Conservation (phyloP, 2,329 filamentous ascomycete genomes). For the Knoxdaviesia proteae region DNA sequence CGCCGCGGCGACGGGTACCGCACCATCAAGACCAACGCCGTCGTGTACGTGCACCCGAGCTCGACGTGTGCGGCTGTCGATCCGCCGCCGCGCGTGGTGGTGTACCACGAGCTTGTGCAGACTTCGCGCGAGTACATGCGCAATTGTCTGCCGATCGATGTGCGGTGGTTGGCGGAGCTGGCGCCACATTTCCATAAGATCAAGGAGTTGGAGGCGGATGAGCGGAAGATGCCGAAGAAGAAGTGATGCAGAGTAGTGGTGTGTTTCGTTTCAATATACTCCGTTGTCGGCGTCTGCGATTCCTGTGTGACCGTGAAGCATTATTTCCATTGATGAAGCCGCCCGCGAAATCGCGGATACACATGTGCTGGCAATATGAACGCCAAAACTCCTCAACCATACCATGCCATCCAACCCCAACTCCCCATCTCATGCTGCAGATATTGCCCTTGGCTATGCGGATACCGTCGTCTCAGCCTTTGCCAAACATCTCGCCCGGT, state of each 20-base stretch:
- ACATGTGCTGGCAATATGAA: too few species aligned
- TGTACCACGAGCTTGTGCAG: slow-evolving; percentile 69
- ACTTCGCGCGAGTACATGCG: slow-evolving; percentile 88
- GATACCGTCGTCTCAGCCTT: too few species aligned
- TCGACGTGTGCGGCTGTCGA: slow-evolving; percentile 60
- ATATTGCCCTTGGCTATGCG: neutral
- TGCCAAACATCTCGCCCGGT: slow-evolving; percentile 7
- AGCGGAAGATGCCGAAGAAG: slow-evolving; percentile 35
- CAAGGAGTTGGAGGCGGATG: slow-evolving; percentile 66
- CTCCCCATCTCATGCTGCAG: neutral
- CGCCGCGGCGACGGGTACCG: slow-evolving; percentile 73
- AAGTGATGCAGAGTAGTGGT: neutral
- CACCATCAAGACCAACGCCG: slow-evolving; percentile 75
- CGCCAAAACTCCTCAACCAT: too few species aligned
- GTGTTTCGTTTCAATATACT: neutral
- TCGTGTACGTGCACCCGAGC: slow-evolving; percentile 80
- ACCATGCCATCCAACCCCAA: too few species aligned
- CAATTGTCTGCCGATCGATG: slow-evolving; percentile 64
- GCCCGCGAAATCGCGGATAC: too few species aligned
- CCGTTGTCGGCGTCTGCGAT: neutral
- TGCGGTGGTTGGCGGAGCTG: slow-evolving; percentile 70
- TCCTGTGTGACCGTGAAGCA: neutral
- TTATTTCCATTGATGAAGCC: neutral
- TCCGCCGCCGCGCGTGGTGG: slow-evolving; percentile 58
- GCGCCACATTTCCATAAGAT: slow-evolving; percentile 92